phyloP scores from a whole-genome alignment of 352 stramenopile species.

The Globisporangium cylindrosporum region DNA sequence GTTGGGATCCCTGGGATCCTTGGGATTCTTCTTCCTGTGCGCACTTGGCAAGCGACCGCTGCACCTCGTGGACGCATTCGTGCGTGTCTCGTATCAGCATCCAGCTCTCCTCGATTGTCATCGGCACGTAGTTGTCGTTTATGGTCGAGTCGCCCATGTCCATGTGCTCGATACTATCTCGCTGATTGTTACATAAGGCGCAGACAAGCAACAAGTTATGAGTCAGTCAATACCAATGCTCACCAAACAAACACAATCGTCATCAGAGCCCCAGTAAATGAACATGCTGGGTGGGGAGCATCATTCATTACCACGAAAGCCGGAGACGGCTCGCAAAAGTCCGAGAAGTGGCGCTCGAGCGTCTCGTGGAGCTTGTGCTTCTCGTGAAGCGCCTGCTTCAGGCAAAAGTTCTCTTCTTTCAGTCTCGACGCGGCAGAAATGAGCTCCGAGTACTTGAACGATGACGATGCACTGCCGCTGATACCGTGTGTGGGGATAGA shows the following conservation, averaged over 20 bases:
- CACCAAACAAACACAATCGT: background rate
- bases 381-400: constrained; percentile 30
- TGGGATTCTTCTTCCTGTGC: background rate
- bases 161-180: background rate
- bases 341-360: constrained; percentile 27
- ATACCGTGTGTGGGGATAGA: too few relatives aligned
- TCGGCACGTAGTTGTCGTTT: constrained; percentile 3
- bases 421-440: constrained; percentile 28
- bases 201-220: background rate
- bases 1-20: background rate
- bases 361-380: constrained; percentile 34
- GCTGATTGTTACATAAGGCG: background rate
- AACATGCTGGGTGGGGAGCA: background rate
- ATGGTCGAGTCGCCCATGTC: background rate
- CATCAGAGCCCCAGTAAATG: background rate
- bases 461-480: background rate
- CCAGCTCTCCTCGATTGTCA: constrained; percentile 23
- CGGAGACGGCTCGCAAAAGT: constrained; percentile 16
- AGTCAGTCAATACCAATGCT: background rate
- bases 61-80: constrained; percentile 13
- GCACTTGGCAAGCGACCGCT: constrained; percentile 15
- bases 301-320: background rate
- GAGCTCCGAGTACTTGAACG: constrained; percentile 35
- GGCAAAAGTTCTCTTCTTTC: constrained; percentile 28
- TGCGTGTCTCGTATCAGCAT: constrained; percentile 21